Evolutionary conservation across 768 basidiomycete genomes (phyloP).

Genomic region (Favolaschia claudopus): DNA sequence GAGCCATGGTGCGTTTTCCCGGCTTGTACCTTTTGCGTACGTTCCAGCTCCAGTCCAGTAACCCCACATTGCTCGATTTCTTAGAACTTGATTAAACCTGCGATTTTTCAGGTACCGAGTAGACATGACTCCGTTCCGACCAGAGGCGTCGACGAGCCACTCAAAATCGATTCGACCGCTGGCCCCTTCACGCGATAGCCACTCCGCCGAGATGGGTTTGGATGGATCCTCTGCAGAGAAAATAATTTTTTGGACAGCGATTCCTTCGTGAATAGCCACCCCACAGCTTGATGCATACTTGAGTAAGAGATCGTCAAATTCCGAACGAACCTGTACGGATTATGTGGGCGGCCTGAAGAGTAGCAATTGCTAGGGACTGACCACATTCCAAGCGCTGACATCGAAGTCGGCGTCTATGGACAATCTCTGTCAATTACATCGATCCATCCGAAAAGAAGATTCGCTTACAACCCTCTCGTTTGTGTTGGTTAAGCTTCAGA

Average conservation of each 20-base stretch:
- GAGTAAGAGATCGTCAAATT: constrained; percentile 65
- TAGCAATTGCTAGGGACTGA: too few species aligned
- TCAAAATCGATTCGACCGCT: constrained; percentile 59
- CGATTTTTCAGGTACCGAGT: constrained; percentile 55
- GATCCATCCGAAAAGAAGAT: neutral
- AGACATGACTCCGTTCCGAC: constrained; percentile 54
- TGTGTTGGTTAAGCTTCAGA: constrained; percentile 45
- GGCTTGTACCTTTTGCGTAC: constrained; percentile 40
- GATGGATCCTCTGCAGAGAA: constrained; percentile 43
- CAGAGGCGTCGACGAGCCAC: constrained; percentile 68
- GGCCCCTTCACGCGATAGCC: constrained; percentile 41
- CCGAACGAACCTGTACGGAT: constrained; percentile 54
- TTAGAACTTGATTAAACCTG: constrained; percentile 48
- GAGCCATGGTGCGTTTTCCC: constrained; percentile 46
- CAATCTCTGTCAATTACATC: neutral
- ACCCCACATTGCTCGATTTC: constrained; percentile 60
- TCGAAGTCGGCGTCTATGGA: constrained; percentile 63
- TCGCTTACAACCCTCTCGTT: constrained; percentile 45
- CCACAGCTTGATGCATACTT: constrained; percentile 58
- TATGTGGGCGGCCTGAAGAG: neutral
- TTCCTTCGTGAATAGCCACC: constrained; percentile 55
- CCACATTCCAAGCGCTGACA: constrained; percentile 68
- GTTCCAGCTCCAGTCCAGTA: constrained; percentile 50
- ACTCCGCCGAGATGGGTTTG: constrained; percentile 47
- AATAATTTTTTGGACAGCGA: constrained; percentile 50